Conservation (phyloP, 2,329 filamentous ascomycete species). For the Penicillium sp. region DNA sequence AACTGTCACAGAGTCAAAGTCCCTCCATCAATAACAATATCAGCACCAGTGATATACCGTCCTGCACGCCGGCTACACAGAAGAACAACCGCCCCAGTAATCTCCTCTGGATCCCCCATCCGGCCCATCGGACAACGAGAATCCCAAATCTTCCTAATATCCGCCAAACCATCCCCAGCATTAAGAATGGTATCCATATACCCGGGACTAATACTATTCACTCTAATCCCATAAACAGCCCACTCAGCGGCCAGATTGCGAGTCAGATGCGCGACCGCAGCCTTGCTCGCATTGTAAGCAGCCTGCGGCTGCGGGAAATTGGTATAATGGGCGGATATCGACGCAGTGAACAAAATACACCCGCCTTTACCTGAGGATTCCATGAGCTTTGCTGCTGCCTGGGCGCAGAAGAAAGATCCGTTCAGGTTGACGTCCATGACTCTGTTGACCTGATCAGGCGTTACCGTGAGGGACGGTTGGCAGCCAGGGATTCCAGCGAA, state of each 20-base stretch:
- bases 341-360: slow-evolving; percentile 57
- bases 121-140: slow-evolving; percentile 61
- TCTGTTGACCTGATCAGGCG: slow-evolving; percentile 58
- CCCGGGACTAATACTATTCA: slow-evolving; percentile 69
- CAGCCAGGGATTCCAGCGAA: slow-evolving; percentile 69
- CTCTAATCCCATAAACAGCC: slow-evolving; percentile 66
- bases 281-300: slow-evolving; percentile 71
- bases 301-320: slow-evolving; percentile 72
- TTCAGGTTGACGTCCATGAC: slow-evolving; percentile 71
- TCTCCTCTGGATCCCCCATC: slow-evolving; percentile 63
- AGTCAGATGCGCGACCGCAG: slow-evolving; percentile 62
- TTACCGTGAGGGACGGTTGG: slow-evolving; percentile 60
- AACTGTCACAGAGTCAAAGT: slow-evolving; percentile 4
- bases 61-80: slow-evolving; percentile 57
- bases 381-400: slow-evolving; percentile 55
- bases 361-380: slow-evolving; percentile 46
- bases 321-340: slow-evolving; percentile 65
- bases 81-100: slow-evolving; percentile 62
- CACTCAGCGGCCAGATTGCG: slow-evolving; percentile 70
- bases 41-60: slow-evolving; percentile 66
- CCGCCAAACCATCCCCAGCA: slow-evolving; percentile 58
- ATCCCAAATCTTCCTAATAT: slow-evolving; percentile 56
- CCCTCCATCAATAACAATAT: slow-evolving; percentile 64
- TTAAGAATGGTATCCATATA: slow-evolving; percentile 79
- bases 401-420: slow-evolving; percentile 67